Evolutionary conservation across 176 grass and related monocot species (phyloP).

Genomic region (Carex myosuroides): DNA sequence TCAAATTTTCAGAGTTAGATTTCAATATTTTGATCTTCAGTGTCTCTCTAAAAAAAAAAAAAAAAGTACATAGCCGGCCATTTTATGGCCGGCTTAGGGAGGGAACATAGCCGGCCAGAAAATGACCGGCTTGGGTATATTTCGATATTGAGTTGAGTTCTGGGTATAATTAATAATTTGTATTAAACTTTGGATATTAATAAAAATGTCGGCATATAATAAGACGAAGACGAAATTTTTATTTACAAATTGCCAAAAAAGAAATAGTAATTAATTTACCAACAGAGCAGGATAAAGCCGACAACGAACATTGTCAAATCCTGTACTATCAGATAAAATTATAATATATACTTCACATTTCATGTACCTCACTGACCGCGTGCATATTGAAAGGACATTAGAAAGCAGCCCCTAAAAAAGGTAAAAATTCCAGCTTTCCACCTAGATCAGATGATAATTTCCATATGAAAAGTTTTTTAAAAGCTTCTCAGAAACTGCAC

Average conservation of each 20-base stretch:
- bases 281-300: background rate
- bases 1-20: no score
- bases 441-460: background rate
- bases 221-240: background rate
- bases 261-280: background rate
- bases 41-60: no score
- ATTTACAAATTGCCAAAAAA: background rate
- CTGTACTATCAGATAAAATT: background rate
- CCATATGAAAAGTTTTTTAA: background rate
- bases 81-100: no score
- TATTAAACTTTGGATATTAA: no score
- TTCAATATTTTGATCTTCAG: no score
- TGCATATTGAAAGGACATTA: background rate
- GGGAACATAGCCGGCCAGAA: no score
- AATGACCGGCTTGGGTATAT: no score
- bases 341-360: slow-evolving; percentile 10
- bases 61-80: no score
- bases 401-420: background rate
- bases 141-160: no score
- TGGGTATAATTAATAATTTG: no score
- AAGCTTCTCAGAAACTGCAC: slow-evolving; percentile 9
- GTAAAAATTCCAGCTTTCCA: background rate
- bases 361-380: background rate
- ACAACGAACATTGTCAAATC: background rate
- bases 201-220: no score